A percentile compares a stretch with the other conserved stretches of the same genome.
phyloP scores from a whole-genome alignment of 495 filamentous ascomycete species.

The Penicillium steckii region DNA sequence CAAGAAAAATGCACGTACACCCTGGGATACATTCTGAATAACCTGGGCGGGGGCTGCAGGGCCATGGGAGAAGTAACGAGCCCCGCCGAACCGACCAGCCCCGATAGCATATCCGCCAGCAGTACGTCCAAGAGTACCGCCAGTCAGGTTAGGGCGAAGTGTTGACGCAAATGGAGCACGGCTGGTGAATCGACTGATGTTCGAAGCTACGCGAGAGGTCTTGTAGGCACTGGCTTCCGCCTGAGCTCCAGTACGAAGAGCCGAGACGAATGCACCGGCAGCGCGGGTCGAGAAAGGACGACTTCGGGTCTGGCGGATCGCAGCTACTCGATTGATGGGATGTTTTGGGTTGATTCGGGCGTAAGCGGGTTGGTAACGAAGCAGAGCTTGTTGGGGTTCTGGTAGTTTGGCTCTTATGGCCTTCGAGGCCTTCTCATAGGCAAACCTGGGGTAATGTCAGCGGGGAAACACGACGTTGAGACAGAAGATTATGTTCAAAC shows the following conservation, averaged over 20 bases:
- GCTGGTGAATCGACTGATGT: conserved; percentile 64
- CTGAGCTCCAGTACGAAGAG: conserved; percentile 48
- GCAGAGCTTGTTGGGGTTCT: conserved; percentile 42
- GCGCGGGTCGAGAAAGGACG: conserved; percentile 73
- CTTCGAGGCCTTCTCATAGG: conserved; percentile 61
- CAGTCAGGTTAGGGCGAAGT: conserved; percentile 88
- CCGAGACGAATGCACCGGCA: conserved; percentile 61
- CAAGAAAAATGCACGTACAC: conserved; percentile 85
- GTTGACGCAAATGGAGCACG: conserved; percentile 86
- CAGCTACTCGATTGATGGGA: conserved; percentile 69
- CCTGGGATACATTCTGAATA: conserved; percentile 89
- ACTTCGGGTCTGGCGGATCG: conserved; percentile 69
- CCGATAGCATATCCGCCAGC: conserved; percentile 83
- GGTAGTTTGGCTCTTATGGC: conserved; percentile 62
- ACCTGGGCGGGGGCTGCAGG: conserved; percentile 85
- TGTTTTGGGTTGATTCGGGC: conserved; percentile 58
- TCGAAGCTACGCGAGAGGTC: conserved; percentile 62
- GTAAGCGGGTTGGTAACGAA: conserved; percentile 52
- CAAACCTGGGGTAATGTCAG: conserved; percentile 48
- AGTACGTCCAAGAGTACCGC: conserved; percentile 79
- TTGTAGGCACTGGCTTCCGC: conserved; percentile 65
- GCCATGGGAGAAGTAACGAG: conserved; percentile 85
- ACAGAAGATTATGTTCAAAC: conserved; percentile 6
- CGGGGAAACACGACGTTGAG: neutral
- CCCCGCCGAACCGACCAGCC: conserved; percentile 66